phyloP scores from a whole-genome alignment of 2,329 filamentous ascomycete species.

The Furcasterigmium sp. region DNA sequence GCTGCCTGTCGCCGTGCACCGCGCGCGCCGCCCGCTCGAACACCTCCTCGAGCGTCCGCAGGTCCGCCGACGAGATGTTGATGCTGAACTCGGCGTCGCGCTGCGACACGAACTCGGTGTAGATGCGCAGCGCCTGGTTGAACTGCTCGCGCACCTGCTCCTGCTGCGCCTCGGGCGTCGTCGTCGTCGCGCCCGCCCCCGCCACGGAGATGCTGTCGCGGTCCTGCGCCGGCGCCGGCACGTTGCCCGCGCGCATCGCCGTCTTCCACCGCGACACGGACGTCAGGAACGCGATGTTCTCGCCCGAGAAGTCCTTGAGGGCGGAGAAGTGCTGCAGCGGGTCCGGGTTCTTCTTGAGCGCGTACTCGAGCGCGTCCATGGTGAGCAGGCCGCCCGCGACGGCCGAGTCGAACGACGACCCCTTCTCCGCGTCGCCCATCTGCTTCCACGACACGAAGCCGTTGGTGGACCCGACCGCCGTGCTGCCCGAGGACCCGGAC shows the following conservation, averaged over 20 bases:
- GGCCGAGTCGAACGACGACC: constrained; percentile 18
- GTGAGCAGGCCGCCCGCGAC: constrained; percentile 40
- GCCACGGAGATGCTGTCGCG: neutral
- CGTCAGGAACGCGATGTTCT: constrained; percentile 52
- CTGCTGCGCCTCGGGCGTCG: constrained; percentile 9
- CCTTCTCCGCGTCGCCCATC: constrained; percentile 28
- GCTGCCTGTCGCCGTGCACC: constrained; percentile 15
- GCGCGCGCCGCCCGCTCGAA: constrained; percentile 35
- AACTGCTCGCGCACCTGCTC: constrained; percentile 41
- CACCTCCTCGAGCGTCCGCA: constrained; percentile 31
- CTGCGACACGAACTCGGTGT: constrained; percentile 39
- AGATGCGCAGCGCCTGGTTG: constrained; percentile 42
- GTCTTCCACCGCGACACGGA: constrained; percentile 39
- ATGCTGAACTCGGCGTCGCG: constrained; percentile 43
- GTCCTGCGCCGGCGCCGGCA: neutral
- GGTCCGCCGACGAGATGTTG: constrained; percentile 41
- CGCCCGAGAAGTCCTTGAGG: constrained; percentile 49
- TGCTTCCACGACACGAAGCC: constrained; percentile 22
- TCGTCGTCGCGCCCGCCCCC: too few relatives aligned
- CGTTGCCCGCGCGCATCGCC: neutral
- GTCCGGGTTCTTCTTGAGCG: constrained; percentile 37
- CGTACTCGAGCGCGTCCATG: constrained; percentile 46
- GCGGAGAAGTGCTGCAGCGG: constrained; percentile 48
- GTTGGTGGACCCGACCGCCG: constrained; percentile 9
- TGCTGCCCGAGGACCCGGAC: constrained; percentile 22